phyloP scores from a whole-genome alignment of 2,329 filamentous ascomycete species.

The Tolypocladium ovalisporum region DNA sequence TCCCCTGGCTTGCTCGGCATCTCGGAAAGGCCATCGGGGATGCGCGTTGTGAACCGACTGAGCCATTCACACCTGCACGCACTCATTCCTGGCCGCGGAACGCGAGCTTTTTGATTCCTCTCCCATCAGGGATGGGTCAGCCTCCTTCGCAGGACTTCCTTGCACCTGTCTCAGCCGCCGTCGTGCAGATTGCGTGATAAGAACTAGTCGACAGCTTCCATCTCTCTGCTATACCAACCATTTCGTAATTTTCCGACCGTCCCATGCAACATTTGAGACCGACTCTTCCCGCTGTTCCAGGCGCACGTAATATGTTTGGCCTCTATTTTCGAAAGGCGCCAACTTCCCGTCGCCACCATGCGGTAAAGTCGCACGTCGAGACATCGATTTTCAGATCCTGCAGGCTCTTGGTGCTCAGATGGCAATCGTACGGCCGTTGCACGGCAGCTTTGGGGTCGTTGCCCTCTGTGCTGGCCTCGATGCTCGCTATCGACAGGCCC shows the following conservation, averaged over 20 bases:
- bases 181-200: not conserved
- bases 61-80: not conserved
- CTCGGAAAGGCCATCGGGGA: too few species aligned
- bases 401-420: slow-evolving; percentile 67
- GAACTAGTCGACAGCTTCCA: not conserved
- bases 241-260: not conserved
- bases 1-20: not conserved
- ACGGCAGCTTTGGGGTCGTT: slow-evolving; percentile 62
- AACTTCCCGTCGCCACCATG: slow-evolving; percentile 66
- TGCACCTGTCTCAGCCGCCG: not conserved
- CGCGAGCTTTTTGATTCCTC: not conserved
- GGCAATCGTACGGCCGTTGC: slow-evolving; percentile 77
- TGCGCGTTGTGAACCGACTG: not conserved
- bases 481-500: slow-evolving; percentile 56
- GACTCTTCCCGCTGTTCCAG: not conserved
- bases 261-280: not conserved
- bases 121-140: not conserved
- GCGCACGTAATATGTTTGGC: not conserved
- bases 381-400: slow-evolving; percentile 66
- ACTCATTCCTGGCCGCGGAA: not conserved
- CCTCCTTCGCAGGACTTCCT: not conserved
- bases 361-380: slow-evolving; percentile 61
- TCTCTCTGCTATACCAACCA: not conserved
- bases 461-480: slow-evolving; percentile 59
- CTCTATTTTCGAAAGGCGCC: slow-evolving; percentile 45